phyloP scores from a whole-genome alignment of 2,329 filamentous ascomycete species.

The Mycosphaerelloides madeirae region DNA sequence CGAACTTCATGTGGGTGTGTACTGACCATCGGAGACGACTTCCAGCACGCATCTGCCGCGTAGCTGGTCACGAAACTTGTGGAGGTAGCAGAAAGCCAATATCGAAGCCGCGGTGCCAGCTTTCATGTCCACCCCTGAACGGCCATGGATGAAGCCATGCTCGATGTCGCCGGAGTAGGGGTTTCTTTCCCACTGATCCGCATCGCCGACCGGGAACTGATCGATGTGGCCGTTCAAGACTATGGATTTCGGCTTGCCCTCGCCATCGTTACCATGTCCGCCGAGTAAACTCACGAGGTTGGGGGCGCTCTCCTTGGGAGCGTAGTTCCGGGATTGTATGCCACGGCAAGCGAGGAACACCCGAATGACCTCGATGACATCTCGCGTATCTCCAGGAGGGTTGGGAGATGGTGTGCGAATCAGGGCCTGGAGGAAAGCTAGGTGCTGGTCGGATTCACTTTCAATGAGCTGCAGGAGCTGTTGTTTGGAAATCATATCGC shows the following conservation, averaged over 20 bases:
- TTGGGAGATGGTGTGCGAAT: slow-evolving; percentile 36
- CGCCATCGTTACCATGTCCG: neutral
- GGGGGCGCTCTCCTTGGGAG: slow-evolving; percentile 29
- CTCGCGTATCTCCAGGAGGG: slow-evolving; percentile 36
- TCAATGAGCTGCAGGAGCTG: slow-evolving; percentile 26
- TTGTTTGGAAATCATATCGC: slow-evolving; percentile 11
- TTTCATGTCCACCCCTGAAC: slow-evolving; percentile 44
- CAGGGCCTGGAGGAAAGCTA: slow-evolving; percentile 32
- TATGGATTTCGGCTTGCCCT: slow-evolving; percentile 28
- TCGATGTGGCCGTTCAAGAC: slow-evolving; percentile 44
- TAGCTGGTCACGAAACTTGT: slow-evolving; percentile 13
- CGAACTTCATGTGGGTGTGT: too few relatives aligned
- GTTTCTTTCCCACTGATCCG: slow-evolving; percentile 33
- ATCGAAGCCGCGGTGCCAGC: slow-evolving; percentile 39
- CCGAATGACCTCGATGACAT: slow-evolving; percentile 32
- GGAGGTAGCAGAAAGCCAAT: slow-evolving; percentile 37
- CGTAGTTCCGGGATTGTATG: slow-evolving; percentile 28
- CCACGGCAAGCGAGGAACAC: slow-evolving; percentile 7
- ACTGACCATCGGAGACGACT: slow-evolving; percentile 34
- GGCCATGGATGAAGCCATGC: slow-evolving; percentile 33
- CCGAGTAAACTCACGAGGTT: slow-evolving; percentile 36
- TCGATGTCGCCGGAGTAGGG: slow-evolving; percentile 38
- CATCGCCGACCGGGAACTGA: slow-evolving; percentile 36
- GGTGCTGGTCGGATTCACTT: slow-evolving; percentile 24
- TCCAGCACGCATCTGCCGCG: slow-evolving; percentile 24